Conservation (phyloP, 2,329 filamentous ascomycete genomes). For the Cryphonectria nitschkei region DNA sequence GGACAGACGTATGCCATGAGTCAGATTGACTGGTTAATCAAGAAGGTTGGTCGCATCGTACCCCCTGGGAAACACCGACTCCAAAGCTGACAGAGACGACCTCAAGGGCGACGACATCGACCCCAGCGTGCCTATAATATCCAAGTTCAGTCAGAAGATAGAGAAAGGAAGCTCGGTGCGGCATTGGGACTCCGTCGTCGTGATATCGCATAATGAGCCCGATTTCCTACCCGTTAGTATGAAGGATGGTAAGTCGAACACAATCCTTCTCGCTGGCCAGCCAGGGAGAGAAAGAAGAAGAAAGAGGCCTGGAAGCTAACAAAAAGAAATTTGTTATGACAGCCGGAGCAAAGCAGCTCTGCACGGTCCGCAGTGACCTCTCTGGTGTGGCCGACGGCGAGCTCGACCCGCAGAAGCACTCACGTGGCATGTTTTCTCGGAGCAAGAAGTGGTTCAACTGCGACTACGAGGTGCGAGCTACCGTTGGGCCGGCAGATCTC, state of each 20-base stretch:
- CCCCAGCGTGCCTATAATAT: conserved; percentile 41
- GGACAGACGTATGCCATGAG: conserved; percentile 44
- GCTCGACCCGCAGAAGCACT: conserved; percentile 43
- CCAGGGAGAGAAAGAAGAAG: background rate
- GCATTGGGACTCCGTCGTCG: conserved; percentile 44
- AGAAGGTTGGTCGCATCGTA: conserved; percentile 36
- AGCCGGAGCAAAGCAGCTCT: conserved; percentile 45
- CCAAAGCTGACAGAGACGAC: background rate
- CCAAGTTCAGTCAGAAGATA: conserved; percentile 41
- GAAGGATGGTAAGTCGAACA: conserved; percentile 40
- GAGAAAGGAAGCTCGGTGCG: conserved; percentile 39
- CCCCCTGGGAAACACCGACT: background rate
- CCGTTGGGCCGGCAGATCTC: conserved; percentile 60
- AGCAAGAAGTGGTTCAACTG: conserved; percentile 45
- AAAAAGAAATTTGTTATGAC: background rate
- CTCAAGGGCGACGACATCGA: conserved; percentile 45
- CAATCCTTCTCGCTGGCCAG: no score
- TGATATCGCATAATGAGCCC: conserved; percentile 45
- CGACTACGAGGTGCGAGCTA: conserved; percentile 55
- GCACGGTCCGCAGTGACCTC: conserved; percentile 46
- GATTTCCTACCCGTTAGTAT: conserved; percentile 42
- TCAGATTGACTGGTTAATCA: conserved; percentile 49
- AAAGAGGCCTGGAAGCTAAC: background rate
- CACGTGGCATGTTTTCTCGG: conserved; percentile 38
- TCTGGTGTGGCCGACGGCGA: conserved; percentile 44